These are phyloP conservation scores for Jasminum sambac DNA, from an alignment of 257 asterid species.

Conservation along the genomic window DNA sequence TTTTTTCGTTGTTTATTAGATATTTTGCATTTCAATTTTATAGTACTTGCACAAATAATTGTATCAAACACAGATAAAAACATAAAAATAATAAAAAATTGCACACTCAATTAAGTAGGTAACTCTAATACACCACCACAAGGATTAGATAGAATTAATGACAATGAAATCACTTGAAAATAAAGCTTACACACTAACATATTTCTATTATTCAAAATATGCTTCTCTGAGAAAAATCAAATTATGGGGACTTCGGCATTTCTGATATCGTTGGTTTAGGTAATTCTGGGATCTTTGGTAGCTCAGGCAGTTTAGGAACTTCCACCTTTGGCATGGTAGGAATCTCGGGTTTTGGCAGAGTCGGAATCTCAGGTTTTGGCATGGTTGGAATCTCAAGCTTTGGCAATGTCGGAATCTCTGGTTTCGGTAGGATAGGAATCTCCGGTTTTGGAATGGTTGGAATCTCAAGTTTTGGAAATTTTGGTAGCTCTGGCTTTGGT, in stretches of 20 bases:
- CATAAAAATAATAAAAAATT: too few relatives aligned
- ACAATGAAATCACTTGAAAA: background rate
- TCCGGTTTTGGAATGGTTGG: conserved; percentile 14
- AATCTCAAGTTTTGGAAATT: conserved; percentile 1
- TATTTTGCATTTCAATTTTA: background rate
- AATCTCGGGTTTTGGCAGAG: conserved; percentile 7
- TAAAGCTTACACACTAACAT: background rate
- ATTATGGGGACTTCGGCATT: conserved; percentile 12
- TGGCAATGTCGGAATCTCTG: background rate
- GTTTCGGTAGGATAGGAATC: conserved; percentile 5
- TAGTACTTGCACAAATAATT: background rate
- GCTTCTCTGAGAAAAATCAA: background rate
- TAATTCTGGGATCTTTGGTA: background rate
- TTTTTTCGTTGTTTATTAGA: background rate
- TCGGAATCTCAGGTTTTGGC: conserved; percentile 16
- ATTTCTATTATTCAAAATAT: too few relatives aligned
- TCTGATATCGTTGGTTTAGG: background rate
- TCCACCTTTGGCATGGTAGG: conserved; percentile 3
- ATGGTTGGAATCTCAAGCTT: background rate
- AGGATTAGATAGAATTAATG: background rate
- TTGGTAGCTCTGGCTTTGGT: conserved; percentile 6
- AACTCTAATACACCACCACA: background rate
- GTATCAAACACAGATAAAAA: background rate
- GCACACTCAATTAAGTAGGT: background rate
- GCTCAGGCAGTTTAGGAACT: background rate